These are phyloP conservation scores for Penicillium sclerotigenum DNA, from an alignment of 2,329 filamentous ascomycete genomes.

Conservation along the genomic window DNA sequence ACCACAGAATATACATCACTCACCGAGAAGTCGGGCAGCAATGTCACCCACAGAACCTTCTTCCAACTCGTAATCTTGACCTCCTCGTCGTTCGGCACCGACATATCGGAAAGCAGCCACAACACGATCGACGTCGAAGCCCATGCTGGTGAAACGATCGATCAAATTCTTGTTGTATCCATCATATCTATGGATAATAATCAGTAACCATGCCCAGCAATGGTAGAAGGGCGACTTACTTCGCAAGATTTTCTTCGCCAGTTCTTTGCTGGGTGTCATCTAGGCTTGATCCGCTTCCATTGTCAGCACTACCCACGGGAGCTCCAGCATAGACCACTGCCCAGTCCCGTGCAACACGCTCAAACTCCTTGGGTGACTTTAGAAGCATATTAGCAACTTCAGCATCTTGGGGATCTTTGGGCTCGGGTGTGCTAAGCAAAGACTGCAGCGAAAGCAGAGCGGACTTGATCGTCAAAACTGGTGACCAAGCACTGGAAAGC, in stretches of 20 bases:
- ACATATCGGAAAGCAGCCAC: conserved; percentile 79
- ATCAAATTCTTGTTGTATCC: conserved; percentile 84
- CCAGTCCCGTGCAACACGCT: conserved; percentile 83
- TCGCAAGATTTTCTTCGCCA: conserved; percentile 56
- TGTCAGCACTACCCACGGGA: conserved; percentile 55
- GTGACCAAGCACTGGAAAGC: conserved; percentile 84
- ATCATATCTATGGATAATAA: conserved; percentile 60
- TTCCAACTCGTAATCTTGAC: conserved; percentile 80
- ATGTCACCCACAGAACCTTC: conserved; percentile 89
- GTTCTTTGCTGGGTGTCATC: conserved; percentile 55
- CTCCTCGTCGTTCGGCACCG: conserved; percentile 73
- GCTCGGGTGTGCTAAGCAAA: conserved; percentile 87
- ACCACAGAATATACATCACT: conserved; percentile 38
- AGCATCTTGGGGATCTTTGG: conserved; percentile 93
- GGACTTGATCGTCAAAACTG: conserved; percentile 93
- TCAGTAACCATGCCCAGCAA: conserved; percentile 27
- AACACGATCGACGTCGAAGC: conserved; percentile 82
- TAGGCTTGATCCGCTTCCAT: conserved; percentile 52
- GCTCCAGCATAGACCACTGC: conserved; percentile 79
- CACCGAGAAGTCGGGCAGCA: conserved; percentile 77
- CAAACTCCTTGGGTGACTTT: conserved; percentile 72
- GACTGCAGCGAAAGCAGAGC: conserved; percentile 90
- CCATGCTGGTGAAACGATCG: conserved; percentile 83
- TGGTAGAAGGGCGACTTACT: conserved; percentile 39
- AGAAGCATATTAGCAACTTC: conserved; percentile 91